Percentiles rank a stretch among this genome's conserved stretches.
Evolutionary conservation across 371 early-diverging fungal species (phyloP).

Genomic region (Apophysomyces variabilis): DNA sequence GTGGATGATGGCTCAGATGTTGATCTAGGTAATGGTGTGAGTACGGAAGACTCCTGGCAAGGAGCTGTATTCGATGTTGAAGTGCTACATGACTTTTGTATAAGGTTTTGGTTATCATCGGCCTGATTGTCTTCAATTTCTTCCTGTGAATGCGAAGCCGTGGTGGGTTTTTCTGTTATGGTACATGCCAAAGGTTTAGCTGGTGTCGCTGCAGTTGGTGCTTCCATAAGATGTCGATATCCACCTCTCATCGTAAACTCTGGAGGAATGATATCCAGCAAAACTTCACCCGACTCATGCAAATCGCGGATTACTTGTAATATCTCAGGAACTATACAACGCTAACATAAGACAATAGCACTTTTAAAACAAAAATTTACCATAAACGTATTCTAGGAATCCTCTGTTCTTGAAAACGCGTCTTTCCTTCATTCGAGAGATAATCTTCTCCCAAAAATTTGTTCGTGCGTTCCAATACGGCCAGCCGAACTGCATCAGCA

Average conservation of each 20-base stretch:
- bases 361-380: conserved; percentile 22
- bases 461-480: conserved; percentile 54
- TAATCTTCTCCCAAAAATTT: conserved; percentile 46
- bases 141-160: background rate
- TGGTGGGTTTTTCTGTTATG: no score
- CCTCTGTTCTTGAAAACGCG: conserved; percentile 47
- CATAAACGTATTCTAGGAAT: conserved; percentile 51
- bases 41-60: conserved; percentile 15
- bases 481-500: conserved; percentile 58
- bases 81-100: background rate
- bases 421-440: conserved; percentile 44
- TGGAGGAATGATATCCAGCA: conserved; percentile 55
- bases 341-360: background rate
- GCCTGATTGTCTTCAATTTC: background rate
- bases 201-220: conserved; percentile 17
- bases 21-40: conserved; percentile 24
- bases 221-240: conserved; percentile 33
- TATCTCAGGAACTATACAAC: conserved; percentile 39
- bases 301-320: conserved; percentile 42
- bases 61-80: background rate
- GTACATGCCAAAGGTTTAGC: background rate
- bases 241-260: conserved; percentile 48
- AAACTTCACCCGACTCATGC: conserved; percentile 42
- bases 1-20: conserved; percentile 50
- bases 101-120: conserved; percentile 10